Conservation (phyloP, 2,329 filamentous ascomycete genomes). For the Pseudodiploospora longispora region DNA sequence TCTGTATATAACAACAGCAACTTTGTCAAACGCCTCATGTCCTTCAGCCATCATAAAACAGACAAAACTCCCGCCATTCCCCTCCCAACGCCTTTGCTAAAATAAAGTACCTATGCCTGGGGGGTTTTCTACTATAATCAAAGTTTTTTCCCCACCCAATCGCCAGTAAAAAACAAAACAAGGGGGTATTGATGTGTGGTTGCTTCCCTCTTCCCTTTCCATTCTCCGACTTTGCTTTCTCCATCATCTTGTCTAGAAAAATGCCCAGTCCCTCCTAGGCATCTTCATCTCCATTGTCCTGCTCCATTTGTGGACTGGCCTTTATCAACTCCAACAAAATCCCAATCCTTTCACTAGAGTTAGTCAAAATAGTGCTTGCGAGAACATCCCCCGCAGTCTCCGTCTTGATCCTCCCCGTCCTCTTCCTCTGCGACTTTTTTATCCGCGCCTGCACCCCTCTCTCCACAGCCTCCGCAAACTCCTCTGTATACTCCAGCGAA, state of each 20-base stretch:
- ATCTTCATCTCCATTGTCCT: background rate
- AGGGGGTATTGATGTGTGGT: too few species aligned
- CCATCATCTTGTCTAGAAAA: too few species aligned
- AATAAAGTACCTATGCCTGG: too few species aligned
- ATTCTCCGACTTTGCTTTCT: too few species aligned
- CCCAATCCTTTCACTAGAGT: slow-evolving; percentile 36
- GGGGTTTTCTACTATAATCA: too few species aligned
- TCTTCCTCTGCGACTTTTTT: slow-evolving; percentile 37
- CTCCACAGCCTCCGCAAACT: slow-evolving; percentile 32
- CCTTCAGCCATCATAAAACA: too few species aligned
- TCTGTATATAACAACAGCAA: background rate
- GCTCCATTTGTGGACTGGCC: background rate
- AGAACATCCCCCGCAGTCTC: slow-evolving; percentile 28
- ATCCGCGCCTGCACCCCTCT: slow-evolving; percentile 42
- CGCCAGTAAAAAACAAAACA: too few species aligned
- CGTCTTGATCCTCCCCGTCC: slow-evolving; percentile 22
- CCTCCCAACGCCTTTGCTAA: too few species aligned
- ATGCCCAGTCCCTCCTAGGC: background rate
- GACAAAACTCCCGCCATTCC: too few species aligned
- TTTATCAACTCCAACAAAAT: slow-evolving; percentile 29
- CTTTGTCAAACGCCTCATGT: background rate
- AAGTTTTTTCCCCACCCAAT: too few species aligned
- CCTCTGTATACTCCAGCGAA: slow-evolving; percentile 24
- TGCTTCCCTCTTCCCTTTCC: too few species aligned
- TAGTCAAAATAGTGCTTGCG: slow-evolving; percentile 35